Evolutionary conservation across 2,329 filamentous ascomycete genomes (phyloP), one percentile per base, ranked within the genome.

Genomic region (Ustulina deusta): DNA sequence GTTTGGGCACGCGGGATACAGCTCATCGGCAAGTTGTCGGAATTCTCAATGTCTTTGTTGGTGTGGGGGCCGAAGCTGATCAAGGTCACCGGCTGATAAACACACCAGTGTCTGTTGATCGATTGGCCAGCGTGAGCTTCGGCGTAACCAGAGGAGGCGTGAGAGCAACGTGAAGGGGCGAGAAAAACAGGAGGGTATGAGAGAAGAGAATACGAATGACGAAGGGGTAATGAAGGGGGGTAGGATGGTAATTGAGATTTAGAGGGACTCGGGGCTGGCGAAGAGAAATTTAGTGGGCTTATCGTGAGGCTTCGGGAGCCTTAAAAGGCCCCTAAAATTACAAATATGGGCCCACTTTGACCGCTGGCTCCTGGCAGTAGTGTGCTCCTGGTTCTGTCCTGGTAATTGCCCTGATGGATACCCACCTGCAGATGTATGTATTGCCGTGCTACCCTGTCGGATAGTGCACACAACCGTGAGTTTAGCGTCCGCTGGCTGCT

Each of bases 201-300:
- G 61, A 57, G 48, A 36, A 44, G 44, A 58, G 34, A 52, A n/a
- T 15, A 29, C 34, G 46, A 57, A 40, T 34, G 27, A 54, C 11
- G 42, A 62, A 62, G 52, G 49, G 34, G 15, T 44, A 38, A 42
- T 36, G 48, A 58, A 60, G 51, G 61, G 54, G 54, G 54, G 34
- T 40, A 20, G 65, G 57, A 65, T 64, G 59, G 36, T 40, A 58
- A 61, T 65, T 44, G 42, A 54, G 40, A 68, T 62, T 63, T 57
- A 40, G 59, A 74, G 62, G 59, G 65, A 69, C 52, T 46, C 59
- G 44, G 63, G 62, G 58, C 61, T 27, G 34, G 74, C 72, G 72
- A 74, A 72, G 70, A 71, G 72, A 75, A 75, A 74, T 74, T 75
- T 74, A 69, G 69, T 70, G 69, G 65, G 66, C 57, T 69, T 52